Evolutionary conservation across 441 rosid species (phyloP), one percentile per base, ranked within the genome.

Genomic region (Adansonia gregorii): DNA sequence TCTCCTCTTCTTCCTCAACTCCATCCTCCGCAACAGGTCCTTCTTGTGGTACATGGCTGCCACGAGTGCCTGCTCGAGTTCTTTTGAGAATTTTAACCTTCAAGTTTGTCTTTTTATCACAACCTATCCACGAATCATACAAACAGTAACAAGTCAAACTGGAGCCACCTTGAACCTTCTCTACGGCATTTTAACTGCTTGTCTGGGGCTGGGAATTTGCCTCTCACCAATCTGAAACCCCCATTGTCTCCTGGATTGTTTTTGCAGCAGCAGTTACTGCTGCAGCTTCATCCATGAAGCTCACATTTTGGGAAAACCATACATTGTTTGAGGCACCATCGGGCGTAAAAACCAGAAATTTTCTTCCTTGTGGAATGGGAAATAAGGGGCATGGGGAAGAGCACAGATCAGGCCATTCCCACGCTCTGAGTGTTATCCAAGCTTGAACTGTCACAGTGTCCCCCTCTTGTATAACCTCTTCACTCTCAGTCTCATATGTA

Each of bases 391-490:
- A 14, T 95, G 99, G 45, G 99, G 99, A 24, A 95, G 95, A 68
- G 97, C 98, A 22, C 92, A 89, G 0, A 90, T 80, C 6, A 95
- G 88, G 79, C 98, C 97, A 72, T 90, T 94, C 48, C 83, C 87
- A 43, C 99, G 95, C 81, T 86, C 35, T 86, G 60, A 95, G 93
- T 17, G 92, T 87, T 35, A 95, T 85, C 98, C 98, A 94, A 72
- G 97, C 95, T 81, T 95, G 97, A 77, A 91, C 59, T 14, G 99
- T 92, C 54, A 95, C 95, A 1, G 89, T 79, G 61, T 95, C 97
- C 31, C 97, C 97, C 86, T 95, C 99, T 79, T 94, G 98, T 59
- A 95, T 88, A 43, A 97, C 97, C 75, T 95, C 99, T 83, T 95
- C 99, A 45, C 98, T 97, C 80, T 94, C 98, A 39, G 99, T 95